Evolutionary conservation across 768 basidiomycete genomes (phyloP).

Genomic region (Guyanaporus albipodus): DNA sequence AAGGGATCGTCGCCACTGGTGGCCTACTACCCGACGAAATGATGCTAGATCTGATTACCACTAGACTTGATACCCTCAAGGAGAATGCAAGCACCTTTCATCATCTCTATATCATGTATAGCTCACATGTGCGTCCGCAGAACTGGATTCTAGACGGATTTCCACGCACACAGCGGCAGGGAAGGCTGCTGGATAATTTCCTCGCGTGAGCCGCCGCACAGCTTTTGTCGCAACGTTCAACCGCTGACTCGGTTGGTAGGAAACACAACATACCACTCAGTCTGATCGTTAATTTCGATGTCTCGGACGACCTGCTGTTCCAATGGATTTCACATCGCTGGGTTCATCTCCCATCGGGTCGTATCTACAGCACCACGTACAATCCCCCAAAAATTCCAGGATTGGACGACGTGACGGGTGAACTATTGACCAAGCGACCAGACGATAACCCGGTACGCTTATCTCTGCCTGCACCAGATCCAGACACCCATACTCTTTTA

Average conservation of each 20-base stretch:
- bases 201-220: slow-evolving; percentile 50
- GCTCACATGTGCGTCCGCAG: slow-evolving; percentile 34
- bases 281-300: slow-evolving; percentile 77
- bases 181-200: slow-evolving; percentile 66
- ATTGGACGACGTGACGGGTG: slow-evolving; percentile 80
- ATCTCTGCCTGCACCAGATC: neutral
- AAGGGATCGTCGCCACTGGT: slow-evolving; percentile 73
- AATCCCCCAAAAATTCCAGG: slow-evolving; percentile 78
- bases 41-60: slow-evolving; percentile 71
- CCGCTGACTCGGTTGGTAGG: slow-evolving; percentile 34
- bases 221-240: neutral
- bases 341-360: slow-evolving; percentile 81
- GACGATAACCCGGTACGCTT: slow-evolving; percentile 78
- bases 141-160: slow-evolving; percentile 93
- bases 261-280: slow-evolving; percentile 62
- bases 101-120: neutral
- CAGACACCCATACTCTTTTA: slow-evolving; percentile 27
- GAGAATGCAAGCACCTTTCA: slow-evolving; percentile 47
- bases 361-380: slow-evolving; percentile 83
- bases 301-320: slow-evolving; percentile 78
- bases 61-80: slow-evolving; percentile 58
- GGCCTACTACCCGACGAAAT: slow-evolving; percentile 73
- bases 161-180: slow-evolving; percentile 82
- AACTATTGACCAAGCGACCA: slow-evolving; percentile 72
- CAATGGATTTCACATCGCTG: slow-evolving; percentile 80